phyloP scores from a whole-genome alignment of 2,329 filamentous ascomycete species.

The Neofusicoccum umdonicola region DNA sequence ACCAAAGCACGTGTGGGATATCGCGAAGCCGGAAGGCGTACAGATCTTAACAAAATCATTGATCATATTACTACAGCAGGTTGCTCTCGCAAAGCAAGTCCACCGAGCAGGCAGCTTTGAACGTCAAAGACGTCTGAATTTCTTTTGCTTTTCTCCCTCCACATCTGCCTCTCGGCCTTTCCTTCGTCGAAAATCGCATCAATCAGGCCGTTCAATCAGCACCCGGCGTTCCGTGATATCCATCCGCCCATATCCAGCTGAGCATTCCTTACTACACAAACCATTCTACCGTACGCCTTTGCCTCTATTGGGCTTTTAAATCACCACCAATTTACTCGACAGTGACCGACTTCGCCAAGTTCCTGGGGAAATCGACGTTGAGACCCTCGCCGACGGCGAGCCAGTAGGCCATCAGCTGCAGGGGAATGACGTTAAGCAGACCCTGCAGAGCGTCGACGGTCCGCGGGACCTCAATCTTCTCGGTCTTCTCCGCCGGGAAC shows the following conservation, averaged over 20 bases:
- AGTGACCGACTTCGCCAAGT: conserved; percentile 97
- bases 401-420: conserved; percentile 99
- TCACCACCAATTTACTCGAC: conserved; percentile 69
- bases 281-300: conserved; percentile 17
- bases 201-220: conserved; percentile 8
- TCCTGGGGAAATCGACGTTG: conserved; percentile 98
- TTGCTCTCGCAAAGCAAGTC: not conserved
- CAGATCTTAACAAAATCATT: not conserved
- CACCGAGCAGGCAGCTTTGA: conserved; percentile 4
- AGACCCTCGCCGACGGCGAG: conserved; percentile 92
- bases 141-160: not conserved
- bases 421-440: conserved; percentile 93
- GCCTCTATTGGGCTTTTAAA: conserved; percentile 19
- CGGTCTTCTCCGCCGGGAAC: conserved; percentile 82
- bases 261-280: conserved; percentile 22
- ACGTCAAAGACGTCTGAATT: not conserved
- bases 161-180: not conserved
- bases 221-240: conserved; percentile 8
- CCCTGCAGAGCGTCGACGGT: conserved; percentile 95
- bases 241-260: conserved; percentile 20
- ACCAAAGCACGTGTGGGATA: not conserved
- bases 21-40: not conserved
- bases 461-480: conserved; percentile 96
- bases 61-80: conserved; percentile 18
- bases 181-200: conserved; percentile 10